Evolutionary conservation across 805 yeast species (phyloP), one percentile per base, ranked within the genome.

Genomic region (Millerozyma miso): DNA sequence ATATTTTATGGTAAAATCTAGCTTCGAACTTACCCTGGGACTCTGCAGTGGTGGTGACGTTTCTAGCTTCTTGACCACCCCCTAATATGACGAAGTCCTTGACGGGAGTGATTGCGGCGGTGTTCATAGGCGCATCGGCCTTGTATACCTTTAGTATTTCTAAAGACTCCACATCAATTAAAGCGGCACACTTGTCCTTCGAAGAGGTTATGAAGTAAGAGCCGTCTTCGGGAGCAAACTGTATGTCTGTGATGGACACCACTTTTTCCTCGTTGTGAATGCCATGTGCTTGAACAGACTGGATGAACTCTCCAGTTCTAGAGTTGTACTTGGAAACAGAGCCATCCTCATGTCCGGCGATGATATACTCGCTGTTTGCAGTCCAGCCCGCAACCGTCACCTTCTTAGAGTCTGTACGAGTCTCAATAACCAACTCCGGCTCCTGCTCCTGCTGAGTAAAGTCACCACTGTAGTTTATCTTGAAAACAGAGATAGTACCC

Each of bases 41-140:
- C 43, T 89, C 81, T 35, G 93, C 79, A 19, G 98, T 89, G n/a
- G 98, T 93, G 35, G 99, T 93, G 60, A 93, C 99, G 65, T 90
- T 95, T 67, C 89, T 82, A 33, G 99, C 98, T 58, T 89, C 98
- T 74, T 93, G 98, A 81, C 99, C 99, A 72, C 99, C 99, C 41
- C 98, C 99, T 48, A 93, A 75, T 39, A 93, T 83, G 48, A 93
- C 85, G 61, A 83, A 91, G 60, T 93, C 91, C 71, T 93, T 93
- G 44, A 82, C 74, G 19, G 98, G 95, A 13, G 99, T 90, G 53
- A 93, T 85, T 51, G 95, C 84, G 15, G 98, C 98, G 31, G 96
- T 80, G 74, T 93, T 93, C 76, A 93, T 77, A 45, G 98, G 97
- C 41, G 95, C 89, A 62, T 89, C 97, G 4, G 96, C 83, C 54